Evolutionary conservation across 2,329 filamentous ascomycete species (phyloP), one percentile per base, ranked within the genome.

Genomic region (Lachnellula subtilissima): DNA sequence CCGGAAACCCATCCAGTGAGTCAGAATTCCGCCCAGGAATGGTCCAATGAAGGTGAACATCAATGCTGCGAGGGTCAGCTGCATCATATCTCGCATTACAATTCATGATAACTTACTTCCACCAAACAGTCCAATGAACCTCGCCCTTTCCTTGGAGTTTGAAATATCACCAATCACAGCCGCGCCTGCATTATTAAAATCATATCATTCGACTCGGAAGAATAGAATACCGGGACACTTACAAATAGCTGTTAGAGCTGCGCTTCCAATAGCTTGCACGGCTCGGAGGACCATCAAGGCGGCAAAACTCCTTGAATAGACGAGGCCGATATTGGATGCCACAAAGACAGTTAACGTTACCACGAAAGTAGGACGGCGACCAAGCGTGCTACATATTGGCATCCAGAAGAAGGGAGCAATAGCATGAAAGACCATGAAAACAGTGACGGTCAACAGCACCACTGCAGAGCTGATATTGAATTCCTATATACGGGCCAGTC

Each of bases 151-250:
- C 1, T 78, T 78, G 1, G 78, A 78, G 0, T 82, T 85, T 12
- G 81, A 75, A 6, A 87, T 73, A 64, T 89, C 86, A 0, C 82
- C 82, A 1, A 88, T 78, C 1, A 88, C 79, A 0, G 80, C 86
- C 23, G 74, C 73, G 0, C 74, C 75, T 57, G 4, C 12, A 32
- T 12, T 32, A 9, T 32, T 12, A 23, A 12, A n/a, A 12, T 15
- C 11, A 54, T 52, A 8, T 15, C 11, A 54, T 52, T 14, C 1
- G 14, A 17, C 14, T 47, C 9, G 3, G 17, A n/a, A 9, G 11
- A 14, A 46, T n/a, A 22, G 22, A 22, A 22, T 22, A 4, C 22
- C 22, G 43, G 5, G 6, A 17, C 9, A 32, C 52, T 43, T 52
- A 54, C 55, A 57, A 3, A 88, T 73, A 0, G 84, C 78, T 3